Percentiles rank a stretch among this genome's conserved stretches.
phyloP scores from a whole-genome alignment of 176 grass and related monocot species.

The Panicum miliaceum region DNA sequence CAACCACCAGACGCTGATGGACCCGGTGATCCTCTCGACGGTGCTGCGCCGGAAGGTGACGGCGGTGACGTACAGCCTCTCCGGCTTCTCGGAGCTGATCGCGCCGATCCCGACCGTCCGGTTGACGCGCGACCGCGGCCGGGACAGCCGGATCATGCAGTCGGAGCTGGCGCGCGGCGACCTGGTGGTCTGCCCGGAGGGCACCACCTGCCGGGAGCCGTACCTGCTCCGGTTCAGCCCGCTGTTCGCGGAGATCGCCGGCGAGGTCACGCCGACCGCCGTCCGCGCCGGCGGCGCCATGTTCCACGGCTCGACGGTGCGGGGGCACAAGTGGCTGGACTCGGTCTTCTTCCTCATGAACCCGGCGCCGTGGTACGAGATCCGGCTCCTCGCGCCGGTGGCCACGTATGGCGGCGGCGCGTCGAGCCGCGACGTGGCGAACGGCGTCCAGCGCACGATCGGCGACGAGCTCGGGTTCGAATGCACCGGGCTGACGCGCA shows the following conservation, averaged over 20 bases:
- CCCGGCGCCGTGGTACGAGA: slow-evolving; percentile 49
- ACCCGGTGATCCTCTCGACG: slow-evolving; percentile 64
- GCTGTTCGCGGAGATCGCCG: slow-evolving; percentile 56
- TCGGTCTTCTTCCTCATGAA: slow-evolving; percentile 77
- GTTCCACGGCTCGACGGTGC: slow-evolving; percentile 67
- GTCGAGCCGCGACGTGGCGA: slow-evolving; percentile 48
- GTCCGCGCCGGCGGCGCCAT: slow-evolving; percentile 39
- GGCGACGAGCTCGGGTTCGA: slow-evolving; percentile 48
- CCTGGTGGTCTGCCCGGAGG: slow-evolving; percentile 78
- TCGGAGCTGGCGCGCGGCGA: slow-evolving; percentile 44
- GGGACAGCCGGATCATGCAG: slow-evolving; percentile 52
- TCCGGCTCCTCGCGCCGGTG: slow-evolving; percentile 36
- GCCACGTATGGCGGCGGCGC: background rate
- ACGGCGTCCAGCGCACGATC: slow-evolving; percentile 44
- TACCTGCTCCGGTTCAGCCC: slow-evolving; percentile 82
- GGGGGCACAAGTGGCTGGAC: slow-evolving; percentile 65
- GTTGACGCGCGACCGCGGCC: slow-evolving; percentile 54
- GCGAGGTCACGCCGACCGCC: slow-evolving; percentile 56
- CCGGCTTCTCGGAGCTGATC: slow-evolving; percentile 64
- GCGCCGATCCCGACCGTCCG: slow-evolving; percentile 67
- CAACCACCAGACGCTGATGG: slow-evolving; percentile 79
- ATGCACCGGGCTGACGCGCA: slow-evolving; percentile 55
- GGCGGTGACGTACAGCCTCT: slow-evolving; percentile 71
- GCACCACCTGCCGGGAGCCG: slow-evolving; percentile 70
- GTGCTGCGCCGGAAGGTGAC: slow-evolving; percentile 57